phyloP scores from a whole-genome alignment of 2,329 filamentous ascomycete genomes.

The Colletotrichum euphorbiae region DNA sequence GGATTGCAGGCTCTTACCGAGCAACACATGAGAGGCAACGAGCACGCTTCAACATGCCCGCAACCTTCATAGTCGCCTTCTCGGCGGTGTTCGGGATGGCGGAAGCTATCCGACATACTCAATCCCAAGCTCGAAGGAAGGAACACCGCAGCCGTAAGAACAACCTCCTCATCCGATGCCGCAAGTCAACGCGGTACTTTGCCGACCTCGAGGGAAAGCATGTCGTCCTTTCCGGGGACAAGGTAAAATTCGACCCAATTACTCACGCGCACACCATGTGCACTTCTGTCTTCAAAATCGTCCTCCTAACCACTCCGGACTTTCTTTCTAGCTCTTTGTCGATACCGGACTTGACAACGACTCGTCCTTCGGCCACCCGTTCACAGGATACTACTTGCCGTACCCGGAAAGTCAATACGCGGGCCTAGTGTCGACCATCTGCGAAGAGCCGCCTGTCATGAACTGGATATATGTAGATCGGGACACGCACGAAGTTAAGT shows the following conservation, averaged over 20 bases:
- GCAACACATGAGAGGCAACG: neutral
- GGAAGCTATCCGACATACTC: constrained; percentile 60
- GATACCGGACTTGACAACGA: constrained; percentile 52
- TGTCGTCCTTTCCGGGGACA: constrained; percentile 58
- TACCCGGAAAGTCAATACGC: constrained; percentile 64
- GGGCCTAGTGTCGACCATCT: constrained; percentile 61
- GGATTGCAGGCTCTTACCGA: neutral
- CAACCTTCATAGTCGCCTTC: constrained; percentile 53
- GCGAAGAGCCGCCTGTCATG: constrained; percentile 60
- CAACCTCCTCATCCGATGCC: constrained; percentile 59
- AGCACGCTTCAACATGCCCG: constrained; percentile 38
- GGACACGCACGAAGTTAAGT: constrained; percentile 59
- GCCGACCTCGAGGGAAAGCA: constrained; percentile 56
- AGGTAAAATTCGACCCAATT: constrained; percentile 44
- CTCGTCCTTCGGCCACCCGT: constrained; percentile 58
- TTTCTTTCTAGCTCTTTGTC: constrained; percentile 54
- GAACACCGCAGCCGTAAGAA: constrained; percentile 61
- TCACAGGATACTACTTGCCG: constrained; percentile 67
- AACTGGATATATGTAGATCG: constrained; percentile 64
- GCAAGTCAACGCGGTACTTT: constrained; percentile 58
- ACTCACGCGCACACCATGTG: neutral
- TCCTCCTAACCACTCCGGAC: neutral
- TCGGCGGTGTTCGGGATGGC: constrained; percentile 58
- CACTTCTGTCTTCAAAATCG: neutral
- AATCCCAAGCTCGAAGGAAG: constrained; percentile 57